phyloP scores from a whole-genome alignment of 352 stramenopile genomes.

The Thraustochytrium sp. region DNA sequence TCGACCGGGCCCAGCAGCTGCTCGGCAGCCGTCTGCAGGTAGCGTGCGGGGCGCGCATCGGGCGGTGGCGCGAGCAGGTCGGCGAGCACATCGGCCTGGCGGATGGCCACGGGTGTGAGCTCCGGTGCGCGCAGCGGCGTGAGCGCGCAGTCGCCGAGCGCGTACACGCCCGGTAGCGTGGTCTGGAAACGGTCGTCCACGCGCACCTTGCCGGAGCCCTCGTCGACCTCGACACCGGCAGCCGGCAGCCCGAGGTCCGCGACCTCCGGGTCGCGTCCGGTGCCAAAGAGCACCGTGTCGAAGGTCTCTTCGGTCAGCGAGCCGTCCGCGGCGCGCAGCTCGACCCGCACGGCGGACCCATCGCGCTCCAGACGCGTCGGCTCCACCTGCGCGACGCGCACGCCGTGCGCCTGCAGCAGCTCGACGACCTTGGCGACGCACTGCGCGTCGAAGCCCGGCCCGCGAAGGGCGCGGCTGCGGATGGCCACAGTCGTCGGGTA shows the following conservation, averaged over 20 bases:
- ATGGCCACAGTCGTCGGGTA: conserved; percentile 46
- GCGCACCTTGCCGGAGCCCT: neutral
- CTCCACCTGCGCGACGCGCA: conserved; percentile 8
- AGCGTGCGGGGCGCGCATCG: neutral
- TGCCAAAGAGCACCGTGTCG: conserved; percentile 42
- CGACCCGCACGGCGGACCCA: neutral
- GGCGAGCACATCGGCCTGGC: conserved; percentile 66
- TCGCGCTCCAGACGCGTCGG: neutral
- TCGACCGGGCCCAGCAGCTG: neutral
- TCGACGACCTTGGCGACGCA: conserved; percentile 44
- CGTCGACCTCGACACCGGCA: conserved; percentile 24
- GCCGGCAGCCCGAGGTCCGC: conserved; percentile 8
- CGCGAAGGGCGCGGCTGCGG: conserved; percentile 43
- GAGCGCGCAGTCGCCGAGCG: conserved; percentile 66
- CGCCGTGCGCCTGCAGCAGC: conserved; percentile 30
- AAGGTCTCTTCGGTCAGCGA: conserved; percentile 33
- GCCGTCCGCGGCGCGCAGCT: conserved; percentile 41
- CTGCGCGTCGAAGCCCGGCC: conserved; percentile 44
- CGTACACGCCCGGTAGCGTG: conserved; percentile 54
- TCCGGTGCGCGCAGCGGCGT: conserved; percentile 59
- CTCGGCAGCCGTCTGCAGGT: neutral
- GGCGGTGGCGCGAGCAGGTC: conserved; percentile 57
- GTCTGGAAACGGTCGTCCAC: conserved; percentile 49
- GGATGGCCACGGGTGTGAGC: conserved; percentile 86
- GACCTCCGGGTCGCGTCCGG: conserved; percentile 32